Conservation (phyloP, 208 protist genomes). For the Wallacemonas rigidus region DNA sequence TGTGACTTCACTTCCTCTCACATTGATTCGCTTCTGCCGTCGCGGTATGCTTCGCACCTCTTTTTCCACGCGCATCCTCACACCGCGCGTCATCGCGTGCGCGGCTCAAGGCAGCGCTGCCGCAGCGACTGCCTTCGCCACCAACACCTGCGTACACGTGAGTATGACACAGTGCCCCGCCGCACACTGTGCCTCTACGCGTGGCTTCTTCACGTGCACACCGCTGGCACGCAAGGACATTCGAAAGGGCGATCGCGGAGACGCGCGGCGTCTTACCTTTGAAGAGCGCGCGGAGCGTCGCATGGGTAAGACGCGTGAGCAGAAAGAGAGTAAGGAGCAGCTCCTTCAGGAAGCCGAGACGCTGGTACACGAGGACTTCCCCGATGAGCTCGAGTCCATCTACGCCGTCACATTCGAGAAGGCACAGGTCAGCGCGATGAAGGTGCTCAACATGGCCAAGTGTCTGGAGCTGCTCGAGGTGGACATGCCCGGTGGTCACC, state of each 20-base stretch:
- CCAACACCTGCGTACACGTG: no score
- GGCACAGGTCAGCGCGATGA: conserved; percentile 82
- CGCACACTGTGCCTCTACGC: background rate
- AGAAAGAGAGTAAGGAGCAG: conserved; percentile 62
- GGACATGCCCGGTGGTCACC: conserved; percentile 64
- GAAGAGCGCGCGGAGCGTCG: conserved; percentile 80
- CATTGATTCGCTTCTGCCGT: no score
- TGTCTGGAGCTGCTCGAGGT: conserved; percentile 81
- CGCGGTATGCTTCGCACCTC: no score
- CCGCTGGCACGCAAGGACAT: conserved; percentile 53
- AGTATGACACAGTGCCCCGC: background rate
- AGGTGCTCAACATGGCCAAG: conserved; percentile 89
- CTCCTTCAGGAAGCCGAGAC: conserved; percentile 67
- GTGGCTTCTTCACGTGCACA: conserved; percentile 27
- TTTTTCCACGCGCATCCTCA: no score
- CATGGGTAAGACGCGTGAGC: conserved; percentile 67
- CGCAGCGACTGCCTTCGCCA: no score
- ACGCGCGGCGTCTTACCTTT: conserved; percentile 80
- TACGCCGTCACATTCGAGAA: conserved; percentile 62
- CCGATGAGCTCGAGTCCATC: conserved; percentile 67
- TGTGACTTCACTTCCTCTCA: no score
- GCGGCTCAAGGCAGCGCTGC: no score
- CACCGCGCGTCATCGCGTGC: no score
- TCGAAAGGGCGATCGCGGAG: conserved; percentile 65
- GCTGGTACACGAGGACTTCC: conserved; percentile 74